Evolutionary conservation across 2,329 filamentous ascomycete genomes (phyloP).

Genomic region (Ceratocystis alfenasii): DNA sequence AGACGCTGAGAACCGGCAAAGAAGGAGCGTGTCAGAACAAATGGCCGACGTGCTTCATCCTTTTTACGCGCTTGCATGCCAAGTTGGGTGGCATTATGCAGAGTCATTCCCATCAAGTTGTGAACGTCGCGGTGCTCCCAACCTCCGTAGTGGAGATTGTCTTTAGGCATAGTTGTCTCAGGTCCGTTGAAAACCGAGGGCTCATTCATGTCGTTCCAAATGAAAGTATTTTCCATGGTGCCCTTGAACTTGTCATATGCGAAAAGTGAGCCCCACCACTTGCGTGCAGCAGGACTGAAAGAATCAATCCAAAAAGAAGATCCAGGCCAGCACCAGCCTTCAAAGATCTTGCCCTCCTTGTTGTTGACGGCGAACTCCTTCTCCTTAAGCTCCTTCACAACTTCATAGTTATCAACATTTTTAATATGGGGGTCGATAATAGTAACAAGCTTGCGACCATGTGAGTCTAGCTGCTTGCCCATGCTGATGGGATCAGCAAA

Average conservation of each 20-base stretch:
- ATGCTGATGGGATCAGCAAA: constrained; percentile 79
- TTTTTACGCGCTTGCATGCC: constrained; percentile 75
- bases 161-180: constrained; percentile 97
- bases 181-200: constrained; percentile 97
- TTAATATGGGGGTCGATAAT: constrained; percentile 99
- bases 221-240: constrained; percentile 71
- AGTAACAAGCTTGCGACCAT: constrained; percentile 78
- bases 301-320: constrained; percentile 93
- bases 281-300: constrained; percentile 81
- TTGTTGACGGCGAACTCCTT: constrained; percentile 77
- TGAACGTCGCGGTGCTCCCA: constrained; percentile 98
- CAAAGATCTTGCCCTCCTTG: constrained; percentile 79
- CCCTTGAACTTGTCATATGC: constrained; percentile 81
- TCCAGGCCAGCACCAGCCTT: constrained; percentile 98
- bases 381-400: constrained; percentile 70
- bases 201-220: constrained; percentile 99
- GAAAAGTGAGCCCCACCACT: constrained; percentile 88
- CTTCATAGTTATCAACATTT: constrained; percentile 64
- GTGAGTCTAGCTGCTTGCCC: constrained; percentile 73
- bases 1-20: constrained; percentile 81
- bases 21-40: constrained; percentile 85
- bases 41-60: constrained; percentile 73
- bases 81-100: constrained; percentile 86
- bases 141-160: constrained; percentile 79
- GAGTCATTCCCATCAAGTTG: constrained; percentile 89